These are phyloP conservation scores for Linnemannia hyalina DNA, from an alignment of 192 early-diverging fungal genomes.

Conservation along the genomic window DNA sequence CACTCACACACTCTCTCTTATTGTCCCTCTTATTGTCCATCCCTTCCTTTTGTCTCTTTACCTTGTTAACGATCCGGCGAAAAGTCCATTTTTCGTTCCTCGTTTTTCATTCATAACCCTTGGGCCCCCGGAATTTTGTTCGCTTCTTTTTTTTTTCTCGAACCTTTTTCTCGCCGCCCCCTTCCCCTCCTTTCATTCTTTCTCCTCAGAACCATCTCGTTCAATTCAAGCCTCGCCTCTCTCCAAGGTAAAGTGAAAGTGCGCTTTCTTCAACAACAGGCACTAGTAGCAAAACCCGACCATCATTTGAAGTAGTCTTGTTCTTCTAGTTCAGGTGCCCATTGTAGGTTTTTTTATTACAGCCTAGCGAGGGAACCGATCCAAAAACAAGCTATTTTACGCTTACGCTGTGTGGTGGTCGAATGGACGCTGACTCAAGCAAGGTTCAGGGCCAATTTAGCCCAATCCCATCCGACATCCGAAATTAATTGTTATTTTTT, in stretches of 20 bases:
- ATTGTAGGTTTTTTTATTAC: background rate
- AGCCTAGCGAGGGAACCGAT: background rate
- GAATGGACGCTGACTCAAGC: background rate
- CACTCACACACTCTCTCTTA: background rate
- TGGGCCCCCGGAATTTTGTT: background rate
- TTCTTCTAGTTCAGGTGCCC: background rate
- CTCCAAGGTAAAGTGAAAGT: background rate
- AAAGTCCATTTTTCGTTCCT: background rate
- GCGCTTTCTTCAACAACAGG: background rate
- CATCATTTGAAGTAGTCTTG: background rate
- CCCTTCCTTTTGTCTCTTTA: background rate
- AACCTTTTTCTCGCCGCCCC: background rate
- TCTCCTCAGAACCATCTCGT: background rate
- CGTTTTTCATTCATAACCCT: background rate
- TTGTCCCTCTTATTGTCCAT: background rate
- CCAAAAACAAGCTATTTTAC: background rate
- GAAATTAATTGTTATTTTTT: background rate
- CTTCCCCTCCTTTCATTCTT: background rate
- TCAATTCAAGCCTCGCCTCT: background rate
- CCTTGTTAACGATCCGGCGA: background rate
- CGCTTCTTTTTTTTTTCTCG: background rate
- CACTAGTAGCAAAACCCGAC: background rate
- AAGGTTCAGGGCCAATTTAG: conserved; percentile 5
- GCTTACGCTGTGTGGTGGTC: background rate
- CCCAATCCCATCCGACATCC: background rate